These are phyloP conservation scores for Candida boleticola DNA, from an alignment of 805 yeast species.

Conservation along the genomic window DNA sequence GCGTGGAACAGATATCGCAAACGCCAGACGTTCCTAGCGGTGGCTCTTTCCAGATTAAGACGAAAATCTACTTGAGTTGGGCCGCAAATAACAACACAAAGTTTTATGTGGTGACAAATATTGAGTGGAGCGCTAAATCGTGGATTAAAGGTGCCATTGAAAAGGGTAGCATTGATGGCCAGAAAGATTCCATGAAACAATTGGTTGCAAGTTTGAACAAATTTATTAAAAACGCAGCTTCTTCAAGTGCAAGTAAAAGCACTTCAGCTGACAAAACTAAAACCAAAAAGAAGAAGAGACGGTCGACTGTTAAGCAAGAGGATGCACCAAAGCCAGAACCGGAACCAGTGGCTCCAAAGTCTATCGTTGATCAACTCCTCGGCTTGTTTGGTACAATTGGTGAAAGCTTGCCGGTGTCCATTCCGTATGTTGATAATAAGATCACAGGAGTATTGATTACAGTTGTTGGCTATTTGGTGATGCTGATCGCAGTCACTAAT, in stretches of 20 bases:
- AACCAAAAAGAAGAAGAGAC: conserved; percentile 11
- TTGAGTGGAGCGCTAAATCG: conserved; percentile 73
- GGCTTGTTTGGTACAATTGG: conserved; percentile 25
- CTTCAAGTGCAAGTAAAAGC: conserved; percentile 8
- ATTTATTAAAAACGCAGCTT: conserved; percentile 23
- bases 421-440: conserved; percentile 23
- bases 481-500: conserved; percentile 1
- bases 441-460: conserved; percentile 21
- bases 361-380: conserved; percentile 16
- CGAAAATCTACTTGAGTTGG: conserved; percentile 63
- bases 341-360: conserved; percentile 10
- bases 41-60: conserved; percentile 58
- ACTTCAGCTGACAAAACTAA: conserved; percentile 10
- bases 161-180: conserved; percentile 71
- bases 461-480: conserved; percentile 13
- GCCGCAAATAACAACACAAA: conserved; percentile 53
- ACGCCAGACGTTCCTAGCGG: conserved; percentile 89
- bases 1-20: conserved; percentile 55
- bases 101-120: conserved; percentile 49
- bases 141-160: conserved; percentile 80
- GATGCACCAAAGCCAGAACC: conserved; percentile 9
- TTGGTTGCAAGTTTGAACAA: conserved; percentile 47
- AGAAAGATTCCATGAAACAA: conserved; percentile 54
- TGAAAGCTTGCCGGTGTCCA: conserved; percentile 18
- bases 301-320: conserved; percentile 12